These are phyloP conservation scores for Neoboletus magnificus DNA, from an alignment of 768 basidiomycete species.

Conservation along the genomic window DNA sequence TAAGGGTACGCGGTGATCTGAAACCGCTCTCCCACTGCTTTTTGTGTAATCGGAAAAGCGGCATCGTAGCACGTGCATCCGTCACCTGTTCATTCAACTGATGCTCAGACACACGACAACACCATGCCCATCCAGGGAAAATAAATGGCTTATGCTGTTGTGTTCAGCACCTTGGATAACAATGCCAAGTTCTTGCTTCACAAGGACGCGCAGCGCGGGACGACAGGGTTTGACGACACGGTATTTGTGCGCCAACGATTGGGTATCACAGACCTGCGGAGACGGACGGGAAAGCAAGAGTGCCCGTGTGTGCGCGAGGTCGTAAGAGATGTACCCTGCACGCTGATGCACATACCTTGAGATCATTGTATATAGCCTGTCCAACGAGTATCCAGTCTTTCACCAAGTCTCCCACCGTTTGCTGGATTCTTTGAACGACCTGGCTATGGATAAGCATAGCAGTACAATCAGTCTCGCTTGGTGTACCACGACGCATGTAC, in stretches of 20 bases:
- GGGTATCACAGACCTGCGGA: no score
- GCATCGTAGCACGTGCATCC: slow-evolving; percentile 78
- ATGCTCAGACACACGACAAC: not conserved
- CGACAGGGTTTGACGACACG: slow-evolving; percentile 58
- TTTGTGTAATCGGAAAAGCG: slow-evolving; percentile 79
- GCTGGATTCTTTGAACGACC: slow-evolving; percentile 76
- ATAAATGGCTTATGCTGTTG: slow-evolving; percentile 61
- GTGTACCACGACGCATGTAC: slow-evolving; percentile 8
- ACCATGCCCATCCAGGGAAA: not conserved
- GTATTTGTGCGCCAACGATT: slow-evolving; percentile 35
- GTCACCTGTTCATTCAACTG: slow-evolving; percentile 55
- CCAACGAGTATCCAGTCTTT: slow-evolving; percentile 81
- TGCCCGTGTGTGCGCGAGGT: slow-evolving; percentile 32
- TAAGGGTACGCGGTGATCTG: slow-evolving; percentile 2
- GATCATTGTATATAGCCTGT: slow-evolving; percentile 88
- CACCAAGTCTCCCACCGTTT: slow-evolving; percentile 69
- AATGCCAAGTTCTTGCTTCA: slow-evolving; percentile 72
- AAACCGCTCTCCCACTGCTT: slow-evolving; percentile 72
- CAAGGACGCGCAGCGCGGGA: slow-evolving; percentile 77
- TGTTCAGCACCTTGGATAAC: slow-evolving; percentile 89
- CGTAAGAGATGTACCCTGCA: not conserved
- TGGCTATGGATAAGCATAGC: slow-evolving; percentile 46
- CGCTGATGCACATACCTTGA: slow-evolving; percentile 28
- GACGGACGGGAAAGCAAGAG: slow-evolving; percentile 72
- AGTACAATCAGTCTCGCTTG: not conserved